Base-by-base conservation (phyloP, 257 asterid species). In the Solanum lycopersicoides region DNA sequence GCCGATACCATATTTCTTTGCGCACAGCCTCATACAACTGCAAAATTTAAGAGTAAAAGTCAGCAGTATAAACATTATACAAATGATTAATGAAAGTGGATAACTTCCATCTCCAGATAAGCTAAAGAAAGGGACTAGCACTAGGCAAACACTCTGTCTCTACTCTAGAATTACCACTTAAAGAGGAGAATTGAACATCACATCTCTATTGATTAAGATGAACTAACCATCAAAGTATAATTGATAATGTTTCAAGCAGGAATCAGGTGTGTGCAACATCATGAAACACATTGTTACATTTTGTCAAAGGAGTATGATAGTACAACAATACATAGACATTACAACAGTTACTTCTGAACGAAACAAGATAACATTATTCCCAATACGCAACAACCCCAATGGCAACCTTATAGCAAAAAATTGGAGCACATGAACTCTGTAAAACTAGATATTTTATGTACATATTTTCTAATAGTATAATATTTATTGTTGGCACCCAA, bases 1-100 rank as follows among this genome's bases (percentile, higher is more conserved):
- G 99, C 71, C 98, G 91, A 75, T 97, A 97, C 98, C 99, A 97
- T 23, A 90, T 94, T 91, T 97, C 99, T 75, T 91, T 94, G 3
- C 98, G 93, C 86, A 95, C 98, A 89, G 95, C 96, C 21, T 91
- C 93, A 47, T 97, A 97, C 88, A 95, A 16, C 98, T 95, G 94
- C 56, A 82, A 50, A 15, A 42, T 28, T 4, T 50, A 87, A 85
- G 87, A 34, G 86, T 45, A 53, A 23, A 8, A 63, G 86, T 83
- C 66, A 23, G 41, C 18, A 86, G 14, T 14, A 79, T 18, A 84
- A 84, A 34, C 42, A 63, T 37, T 63, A 16, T 5, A 66, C 12
- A 83, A 37, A 56, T 83, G 35, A 34, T 34, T 39, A 60, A 21
- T 7, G 56, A 5, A 23, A 75, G 56, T 75, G 56, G 56, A 75